Evolutionary conservation across 352 stramenopile genomes (phyloP), one percentile per base, ranked within the genome.

Genomic region (Pythium brassicae): DNA sequence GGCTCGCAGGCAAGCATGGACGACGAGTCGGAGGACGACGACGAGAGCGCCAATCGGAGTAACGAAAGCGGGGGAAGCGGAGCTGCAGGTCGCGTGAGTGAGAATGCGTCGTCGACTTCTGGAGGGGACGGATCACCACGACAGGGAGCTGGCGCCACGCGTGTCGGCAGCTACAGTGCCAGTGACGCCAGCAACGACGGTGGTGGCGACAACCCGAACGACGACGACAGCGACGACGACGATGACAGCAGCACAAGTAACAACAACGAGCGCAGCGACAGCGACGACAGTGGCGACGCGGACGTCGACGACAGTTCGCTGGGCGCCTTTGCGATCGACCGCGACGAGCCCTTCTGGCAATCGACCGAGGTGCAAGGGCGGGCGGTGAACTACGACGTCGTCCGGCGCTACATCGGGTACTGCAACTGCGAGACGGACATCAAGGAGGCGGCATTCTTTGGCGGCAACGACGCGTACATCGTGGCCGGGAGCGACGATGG

Each of bases 371-470:
- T 81, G 22, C 69, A 74, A 17, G 76, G 65, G 0, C 61, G 68
- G 2, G 34, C 45, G 0, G 78, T 93, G 8, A 89, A 86, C 59
- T 86, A 72, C 26, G 75, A 90, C 37, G 71, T 83, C 15, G 65
- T 86, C 15, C 70, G 75, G 32, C 83, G 87, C 0, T 95, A 92
- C 45, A 83, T 94, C 34, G 87, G 87, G 6, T 92, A 92, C 52
- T 90, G 83, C 69, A 96, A 96, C 58, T 65, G 88, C 20, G 76
- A 94, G 65, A 97, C 88, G 0, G 88, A 95, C 37, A 96, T 97
- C 62, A 97, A 97, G 61, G 86, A 97, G 61, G 86, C 86, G 0
- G 70, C 70, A 0, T 97, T 96, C 54, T 91, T 97, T 40, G 88
- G 88, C 0, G 72, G 72, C n/a, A 91, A 94, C 42, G 87, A 93